Evolutionary conservation across 345 rosid species (phyloP).

Genomic region (Bruguiera sexangula): DNA sequence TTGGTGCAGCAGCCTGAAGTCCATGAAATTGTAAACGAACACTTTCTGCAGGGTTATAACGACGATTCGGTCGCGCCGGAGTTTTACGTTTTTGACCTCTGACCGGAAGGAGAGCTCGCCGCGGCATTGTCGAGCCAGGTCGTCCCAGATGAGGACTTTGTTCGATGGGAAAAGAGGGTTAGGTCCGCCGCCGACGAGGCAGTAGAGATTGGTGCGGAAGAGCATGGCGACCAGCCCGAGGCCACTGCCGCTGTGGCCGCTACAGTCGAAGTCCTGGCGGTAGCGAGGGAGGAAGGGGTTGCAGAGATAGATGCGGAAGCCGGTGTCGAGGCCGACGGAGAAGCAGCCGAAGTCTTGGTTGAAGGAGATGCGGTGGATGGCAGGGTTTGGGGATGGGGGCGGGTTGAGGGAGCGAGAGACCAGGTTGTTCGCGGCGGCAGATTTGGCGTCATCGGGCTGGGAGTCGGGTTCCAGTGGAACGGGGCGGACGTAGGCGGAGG

Average conservation of each 20-base stretch:
- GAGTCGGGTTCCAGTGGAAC: conserved; percentile 3
- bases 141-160: conserved; percentile 48
- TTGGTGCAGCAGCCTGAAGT: conserved; percentile 36
- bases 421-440: neutral
- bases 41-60: conserved; percentile 38
- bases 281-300: conserved; percentile 39
- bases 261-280: conserved; percentile 30
- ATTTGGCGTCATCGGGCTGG: conserved; percentile 5
- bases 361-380: conserved; percentile 42
- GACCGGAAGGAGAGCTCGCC: conserved; percentile 46
- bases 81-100: conserved; percentile 37
- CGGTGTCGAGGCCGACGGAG: conserved; percentile 36
- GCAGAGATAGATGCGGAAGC: conserved; percentile 40
- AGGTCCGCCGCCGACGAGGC: conserved; percentile 37
- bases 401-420: neutral
- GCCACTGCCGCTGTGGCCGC: conserved; percentile 27
- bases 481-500: neutral
- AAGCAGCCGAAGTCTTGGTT: conserved; percentile 48
- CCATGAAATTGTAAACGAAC: conserved; percentile 36
- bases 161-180: conserved; percentile 26
- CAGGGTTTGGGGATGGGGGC: conserved; percentile 7
- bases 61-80: conserved; percentile 35
- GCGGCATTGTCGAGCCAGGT: conserved; percentile 29
- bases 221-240: conserved; percentile 37
- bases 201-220: conserved; percentile 35